Evolutionary conservation across 2,329 filamentous ascomycete species (phyloP).

Genomic region (Botrytis squamosa): DNA sequence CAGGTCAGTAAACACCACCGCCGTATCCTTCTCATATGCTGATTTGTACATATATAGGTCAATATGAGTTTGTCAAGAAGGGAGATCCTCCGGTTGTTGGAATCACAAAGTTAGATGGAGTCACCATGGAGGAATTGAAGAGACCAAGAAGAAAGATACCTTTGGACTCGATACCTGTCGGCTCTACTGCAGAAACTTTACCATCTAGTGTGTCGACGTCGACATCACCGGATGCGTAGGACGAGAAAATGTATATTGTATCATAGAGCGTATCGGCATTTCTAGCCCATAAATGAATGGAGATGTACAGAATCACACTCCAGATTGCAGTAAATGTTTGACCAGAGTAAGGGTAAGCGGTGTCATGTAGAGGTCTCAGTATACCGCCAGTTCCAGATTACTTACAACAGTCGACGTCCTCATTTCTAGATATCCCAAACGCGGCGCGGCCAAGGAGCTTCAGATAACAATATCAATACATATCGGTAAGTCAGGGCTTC

Average conservation of each 20-base stretch:
- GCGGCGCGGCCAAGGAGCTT: neutral
- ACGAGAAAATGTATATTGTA: constrained; percentile 21
- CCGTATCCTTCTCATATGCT: constrained; percentile 15
- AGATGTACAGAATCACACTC: constrained; percentile 6
- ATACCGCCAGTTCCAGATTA: neutral
- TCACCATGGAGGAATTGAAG: constrained; percentile 82
- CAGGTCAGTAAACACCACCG: constrained; percentile 57
- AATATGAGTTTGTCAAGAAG: constrained; percentile 93
- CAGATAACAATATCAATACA: neutral
- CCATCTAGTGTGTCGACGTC: constrained; percentile 32
- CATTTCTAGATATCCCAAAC: neutral
- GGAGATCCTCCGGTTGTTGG: constrained; percentile 88
- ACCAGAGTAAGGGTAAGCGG: neutral
- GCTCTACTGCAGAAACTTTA: constrained; percentile 25
- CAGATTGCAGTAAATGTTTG: neutral
- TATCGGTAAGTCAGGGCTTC: neutral
- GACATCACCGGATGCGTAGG: constrained; percentile 33
- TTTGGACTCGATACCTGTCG: constrained; percentile 29
- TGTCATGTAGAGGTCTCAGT: neutral
- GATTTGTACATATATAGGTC: constrained; percentile 49
- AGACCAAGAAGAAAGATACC: constrained; percentile 61
- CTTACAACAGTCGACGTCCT: neutral
- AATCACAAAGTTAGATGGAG: constrained; percentile 80
- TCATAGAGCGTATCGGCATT: constrained; percentile 10
- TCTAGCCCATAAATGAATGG: neutral